Evolutionary conservation across 768 basidiomycete species (phyloP).

Genomic region (Tulasnella sp.): DNA sequence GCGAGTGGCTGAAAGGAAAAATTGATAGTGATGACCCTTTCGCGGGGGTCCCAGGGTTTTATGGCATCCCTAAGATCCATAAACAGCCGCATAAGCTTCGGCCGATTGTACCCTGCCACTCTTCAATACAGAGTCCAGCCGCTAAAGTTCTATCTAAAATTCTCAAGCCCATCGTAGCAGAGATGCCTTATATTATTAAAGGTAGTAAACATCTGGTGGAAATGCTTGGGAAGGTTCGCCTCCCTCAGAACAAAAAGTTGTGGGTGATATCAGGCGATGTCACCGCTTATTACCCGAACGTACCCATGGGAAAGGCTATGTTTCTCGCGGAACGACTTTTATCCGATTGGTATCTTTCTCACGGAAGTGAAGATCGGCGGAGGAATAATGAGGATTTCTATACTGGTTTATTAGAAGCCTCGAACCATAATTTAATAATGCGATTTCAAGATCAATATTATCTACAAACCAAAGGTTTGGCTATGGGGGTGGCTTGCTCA

Average conservation of each 20-base stretch:
- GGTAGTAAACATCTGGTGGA: background rate
- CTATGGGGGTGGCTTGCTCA: conserved; percentile 19
- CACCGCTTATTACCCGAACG: conserved; percentile 29
- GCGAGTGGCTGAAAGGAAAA: no score
- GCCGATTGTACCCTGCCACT: conserved; percentile 6
- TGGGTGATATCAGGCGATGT: conserved; percentile 29
- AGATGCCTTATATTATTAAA: background rate
- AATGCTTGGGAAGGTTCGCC: background rate
- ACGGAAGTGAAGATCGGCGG: background rate
- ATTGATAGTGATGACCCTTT: no score
- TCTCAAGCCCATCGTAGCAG: background rate
- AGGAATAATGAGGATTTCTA: background rate
- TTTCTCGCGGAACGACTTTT: conserved; percentile 19
- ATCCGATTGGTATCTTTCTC: background rate
- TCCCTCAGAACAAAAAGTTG: conserved; percentile 12
- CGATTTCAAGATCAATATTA: conserved; percentile 8
- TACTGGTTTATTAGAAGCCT: background rate
- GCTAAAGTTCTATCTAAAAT: background rate
- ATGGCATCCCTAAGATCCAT: conserved; percentile 11
- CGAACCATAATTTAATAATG: conserved; percentile 4
- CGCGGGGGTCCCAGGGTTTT: background rate
- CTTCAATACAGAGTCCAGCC: background rate
- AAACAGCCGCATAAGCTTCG: background rate
- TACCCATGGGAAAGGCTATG: conserved; percentile 19
- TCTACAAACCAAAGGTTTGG: conserved; percentile 17